Evolutionary conservation across 768 basidiomycete genomes (phyloP).

Genomic region (Mycena haematopus): DNA sequence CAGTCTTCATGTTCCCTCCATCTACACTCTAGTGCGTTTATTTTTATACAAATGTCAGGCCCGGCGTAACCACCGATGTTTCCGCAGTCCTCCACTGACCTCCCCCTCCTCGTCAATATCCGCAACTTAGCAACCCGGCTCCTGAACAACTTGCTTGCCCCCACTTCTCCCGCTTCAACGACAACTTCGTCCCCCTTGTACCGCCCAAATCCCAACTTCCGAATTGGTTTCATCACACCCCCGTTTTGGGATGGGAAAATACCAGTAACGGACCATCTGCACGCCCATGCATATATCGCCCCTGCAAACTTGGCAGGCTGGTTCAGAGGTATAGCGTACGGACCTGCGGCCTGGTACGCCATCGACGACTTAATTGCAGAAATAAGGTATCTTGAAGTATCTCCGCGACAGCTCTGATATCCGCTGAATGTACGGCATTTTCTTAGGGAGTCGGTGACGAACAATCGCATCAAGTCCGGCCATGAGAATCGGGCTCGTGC

Average conservation of each 20-base stretch:
- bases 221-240: constrained; percentile 80
- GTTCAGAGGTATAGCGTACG: constrained; percentile 74
- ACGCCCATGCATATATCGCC: constrained; percentile 74
- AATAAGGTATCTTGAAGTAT: constrained; percentile 61
- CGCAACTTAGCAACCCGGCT: constrained; percentile 64
- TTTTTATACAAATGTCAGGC: constrained; percentile 9
- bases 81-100: constrained; percentile 71
- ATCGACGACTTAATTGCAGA: constrained; percentile 83
- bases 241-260: constrained; percentile 81
- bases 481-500: constrained; percentile 61
- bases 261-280: constrained; percentile 80
- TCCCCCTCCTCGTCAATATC: constrained; percentile 71
- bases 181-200: constrained; percentile 43
- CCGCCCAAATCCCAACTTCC: constrained; percentile 48
- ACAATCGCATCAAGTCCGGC: constrained; percentile 85
- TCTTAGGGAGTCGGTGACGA: constrained; percentile 75
- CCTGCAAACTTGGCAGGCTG: constrained; percentile 73
- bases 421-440: constrained; percentile 1
- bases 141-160: constrained; percentile 53
- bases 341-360: constrained; percentile 74
- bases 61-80: constrained; percentile 5
- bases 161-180: constrained; percentile 40
- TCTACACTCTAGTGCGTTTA: constrained; percentile 70
- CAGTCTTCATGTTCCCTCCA: constrained; percentile 80
- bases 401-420: constrained; percentile 16